phyloP scores from a whole-genome alignment of 2,329 filamentous ascomycete genomes.

The Penicillium concentricum region DNA sequence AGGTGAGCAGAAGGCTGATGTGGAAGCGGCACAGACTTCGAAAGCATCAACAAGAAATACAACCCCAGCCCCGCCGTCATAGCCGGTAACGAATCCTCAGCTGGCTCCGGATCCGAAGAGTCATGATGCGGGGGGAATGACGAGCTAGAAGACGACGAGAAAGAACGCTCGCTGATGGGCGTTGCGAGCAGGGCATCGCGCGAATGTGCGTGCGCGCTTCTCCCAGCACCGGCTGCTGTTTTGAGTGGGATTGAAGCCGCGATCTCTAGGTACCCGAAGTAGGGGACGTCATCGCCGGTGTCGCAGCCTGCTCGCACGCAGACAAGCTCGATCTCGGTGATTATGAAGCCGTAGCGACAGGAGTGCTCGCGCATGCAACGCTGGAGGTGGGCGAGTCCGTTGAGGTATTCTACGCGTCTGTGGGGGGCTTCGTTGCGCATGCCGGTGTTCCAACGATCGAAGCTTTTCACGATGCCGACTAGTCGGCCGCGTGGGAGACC shows the following conservation, averaged over 20 bases:
- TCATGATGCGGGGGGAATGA: conserved; percentile 16
- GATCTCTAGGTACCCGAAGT: conserved; percentile 88
- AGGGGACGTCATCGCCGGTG: conserved; percentile 61
- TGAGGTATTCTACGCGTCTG: conserved; percentile 84
- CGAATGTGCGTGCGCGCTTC: neutral
- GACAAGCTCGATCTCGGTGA: conserved; percentile 93
- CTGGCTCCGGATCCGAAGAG: conserved; percentile 13
- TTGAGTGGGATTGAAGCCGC: conserved; percentile 56
- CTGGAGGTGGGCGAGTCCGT: conserved; percentile 81
- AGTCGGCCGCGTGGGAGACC: conserved; percentile 61
- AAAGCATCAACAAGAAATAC: conserved; percentile 66
- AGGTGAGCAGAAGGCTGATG: conserved; percentile 58
- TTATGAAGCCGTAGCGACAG: conserved; percentile 92
- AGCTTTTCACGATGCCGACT: conserved; percentile 84
- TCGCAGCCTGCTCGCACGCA: conserved; percentile 76
- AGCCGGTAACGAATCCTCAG: conserved; percentile 17
- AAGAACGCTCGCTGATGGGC: conserved; percentile 31
- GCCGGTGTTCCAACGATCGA: conserved; percentile 91
- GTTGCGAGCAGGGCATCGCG: conserved; percentile 29
- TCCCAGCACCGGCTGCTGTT: conserved; percentile 36
- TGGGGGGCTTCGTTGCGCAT: conserved; percentile 85
- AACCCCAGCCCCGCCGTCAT: conserved; percentile 61
- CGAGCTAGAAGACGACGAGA: conserved; percentile 23
- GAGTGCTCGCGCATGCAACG: conserved; percentile 90
- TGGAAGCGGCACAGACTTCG: conserved; percentile 59